phyloP scores from a whole-genome alignment of 2,329 filamentous ascomycete genomes.

The Xylaria sp. region DNA sequence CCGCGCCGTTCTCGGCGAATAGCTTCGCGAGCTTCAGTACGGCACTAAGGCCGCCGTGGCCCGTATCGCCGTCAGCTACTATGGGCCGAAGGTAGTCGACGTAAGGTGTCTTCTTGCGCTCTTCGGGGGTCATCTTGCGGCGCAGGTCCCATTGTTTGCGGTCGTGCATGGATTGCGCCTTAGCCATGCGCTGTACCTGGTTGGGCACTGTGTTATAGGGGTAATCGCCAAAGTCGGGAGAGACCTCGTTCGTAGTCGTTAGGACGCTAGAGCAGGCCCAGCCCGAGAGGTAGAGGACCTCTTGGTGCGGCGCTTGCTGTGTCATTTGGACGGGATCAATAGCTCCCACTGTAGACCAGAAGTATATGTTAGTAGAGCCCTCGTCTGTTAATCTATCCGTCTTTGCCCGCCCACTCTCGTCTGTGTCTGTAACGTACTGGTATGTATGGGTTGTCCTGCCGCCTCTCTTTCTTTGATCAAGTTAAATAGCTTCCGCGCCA shows the following conservation, averaged over 20 bases:
- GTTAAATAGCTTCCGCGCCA: slow-evolving; percentile 95
- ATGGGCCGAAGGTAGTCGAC: slow-evolving; percentile 94
- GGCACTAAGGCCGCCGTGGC: slow-evolving; percentile 90
- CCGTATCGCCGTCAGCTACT: slow-evolving; percentile 95
- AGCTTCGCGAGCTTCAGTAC: slow-evolving; percentile 97
- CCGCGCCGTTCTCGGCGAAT: slow-evolving; percentile 96
- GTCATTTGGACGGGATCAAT: slow-evolving; percentile 99
- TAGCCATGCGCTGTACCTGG: slow-evolving; percentile 94
- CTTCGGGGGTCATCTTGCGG: slow-evolving; percentile 77
- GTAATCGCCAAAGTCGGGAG: slow-evolving; percentile 97
- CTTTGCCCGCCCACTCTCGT: not conserved
- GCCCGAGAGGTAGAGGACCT: slow-evolving; percentile 94
- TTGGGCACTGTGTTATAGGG: slow-evolving; percentile 99
- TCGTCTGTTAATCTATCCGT: not conserved
- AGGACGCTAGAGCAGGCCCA: slow-evolving; percentile 97
- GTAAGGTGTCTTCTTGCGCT: slow-evolving; percentile 82
- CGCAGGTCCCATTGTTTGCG: slow-evolving; percentile 92
- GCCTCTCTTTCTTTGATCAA: slow-evolving; percentile 81
- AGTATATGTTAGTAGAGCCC: slow-evolving; percentile 8
- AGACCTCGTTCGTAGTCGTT: slow-evolving; percentile 96
- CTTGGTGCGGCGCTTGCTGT: slow-evolving; percentile 94
- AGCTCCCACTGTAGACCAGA: slow-evolving; percentile 77
- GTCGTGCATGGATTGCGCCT: slow-evolving; percentile 97
- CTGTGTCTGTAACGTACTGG: slow-evolving; percentile 68
- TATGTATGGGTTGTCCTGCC: slow-evolving; percentile 90